Base-by-base conservation (phyloP, 2,329 filamentous ascomycete genomes). In the Cladophialophora carrionii region DNA sequence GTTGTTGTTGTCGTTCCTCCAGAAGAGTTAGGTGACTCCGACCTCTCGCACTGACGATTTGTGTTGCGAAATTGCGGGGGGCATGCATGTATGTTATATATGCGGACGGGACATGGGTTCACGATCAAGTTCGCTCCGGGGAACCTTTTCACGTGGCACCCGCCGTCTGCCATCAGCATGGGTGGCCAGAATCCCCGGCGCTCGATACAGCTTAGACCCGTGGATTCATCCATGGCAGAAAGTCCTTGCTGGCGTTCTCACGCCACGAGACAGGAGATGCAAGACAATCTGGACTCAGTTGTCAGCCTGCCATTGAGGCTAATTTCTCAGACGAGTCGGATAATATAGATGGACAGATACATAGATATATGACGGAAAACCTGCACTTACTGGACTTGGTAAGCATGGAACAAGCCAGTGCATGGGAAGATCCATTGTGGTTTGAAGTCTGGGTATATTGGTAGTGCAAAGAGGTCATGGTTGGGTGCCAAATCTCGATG, bases 281-380 rank as follows among this genome's bases (percentile, higher is more conserved):
- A 14, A 43, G 37, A n/a, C 37, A 43, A 43, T 43, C 37, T 43
- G 37, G 37, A n/a, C 8, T 8, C 37, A n/a, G 37, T 17, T n/a
- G 4, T 51, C 10, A 34, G 17, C n/a, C 14, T 3, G 31, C 3
- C 24, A 54, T 54, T 54, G 52, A 54, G 52, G 29, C 52, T 54
- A 54, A 54, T 54, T 54, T 12, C 8, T 4, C 12, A 32, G 12
- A 34, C 52, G 29, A 54, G 29, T 29, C 52, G 52, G 52, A 54
- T 54, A 34, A 54, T 54, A 26, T 9, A 20, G 48, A 52, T 29
- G 2, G 22, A 26, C 3, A 20, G 48, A 52, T 29, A 2, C 17
- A 52, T 24, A 20, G 22, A 52, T 24, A 31, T 24, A 54, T 20
- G 29, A 20, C 26, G 9, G 26, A 26, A 24, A 29, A 1, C 0